Evolutionary conservation across 2,329 filamentous ascomycete genomes (phyloP), one percentile per base, ranked within the genome.

Genomic region (Pseudocercospora pini-densiflorae): DNA sequence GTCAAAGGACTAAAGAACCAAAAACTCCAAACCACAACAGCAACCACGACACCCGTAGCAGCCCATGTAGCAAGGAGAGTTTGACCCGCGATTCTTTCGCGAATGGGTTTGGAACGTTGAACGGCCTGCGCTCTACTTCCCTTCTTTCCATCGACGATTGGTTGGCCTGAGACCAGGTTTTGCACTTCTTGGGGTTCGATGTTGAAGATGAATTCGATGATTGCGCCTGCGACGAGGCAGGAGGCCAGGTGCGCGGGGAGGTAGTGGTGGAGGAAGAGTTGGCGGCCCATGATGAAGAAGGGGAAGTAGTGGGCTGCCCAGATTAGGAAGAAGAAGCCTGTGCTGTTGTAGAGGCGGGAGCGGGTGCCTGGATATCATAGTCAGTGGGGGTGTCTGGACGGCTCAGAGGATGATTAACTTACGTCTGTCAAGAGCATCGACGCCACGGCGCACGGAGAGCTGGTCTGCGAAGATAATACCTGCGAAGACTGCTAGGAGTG

Each of bases 261-360:
- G 78, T 99, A 99, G 81, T 99, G 95, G 80, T 99, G 95, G 73
- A 99, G 81, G 89, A 99, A 99, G 71, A 97, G 89, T 80, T 99
- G 94, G 74, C 94, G 93, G 64, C 94, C 94, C 94, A 99, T 99
- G 70, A 97, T 88, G 83, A 89, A 99, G 85, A 99, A 99, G 61
- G 94, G 94, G 80, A 97, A 89, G 84, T 97, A 99, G 79, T 99
- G 95, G 1, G 93, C 94, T 14, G 92, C 93, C 95, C 95, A 99
- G 63, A 93, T 93, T 64, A 99, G 88, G 88, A 97, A 98, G 85
- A 99, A 96, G 87, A 99, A 99, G 24, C 95, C 95, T 0, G 95
- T 98, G 62, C 93, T 97, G 85, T 98, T 98, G 83, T 99, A 99
- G 59, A 99, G 87, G 70, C 94, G 93, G 24, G 92, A 94, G 71